phyloP scores from a whole-genome alignment of 163 green algal genomes.

The Chlamydomonas reinhardtii region DNA sequence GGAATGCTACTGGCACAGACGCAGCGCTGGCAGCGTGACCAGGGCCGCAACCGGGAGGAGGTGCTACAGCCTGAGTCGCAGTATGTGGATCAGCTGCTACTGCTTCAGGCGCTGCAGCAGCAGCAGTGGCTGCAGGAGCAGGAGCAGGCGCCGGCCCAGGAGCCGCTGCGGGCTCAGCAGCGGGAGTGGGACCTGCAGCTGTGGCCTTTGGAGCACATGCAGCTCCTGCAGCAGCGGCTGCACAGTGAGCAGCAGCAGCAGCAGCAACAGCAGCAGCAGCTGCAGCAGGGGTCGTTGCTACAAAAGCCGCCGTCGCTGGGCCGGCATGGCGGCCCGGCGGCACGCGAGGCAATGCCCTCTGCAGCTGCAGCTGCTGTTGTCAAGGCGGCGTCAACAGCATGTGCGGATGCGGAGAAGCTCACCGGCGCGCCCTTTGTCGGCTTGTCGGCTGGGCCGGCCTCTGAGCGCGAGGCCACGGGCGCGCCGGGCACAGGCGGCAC shows the following conservation, averaged over 20 bases:
- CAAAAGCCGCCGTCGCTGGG: no score
- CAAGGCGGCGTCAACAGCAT: no score
- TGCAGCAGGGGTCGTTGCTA: no score
- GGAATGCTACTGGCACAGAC: background rate
- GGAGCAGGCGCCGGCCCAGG: background rate
- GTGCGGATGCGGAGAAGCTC: no score
- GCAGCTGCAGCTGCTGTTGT: no score
- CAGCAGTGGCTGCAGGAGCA: background rate
- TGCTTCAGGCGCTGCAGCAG: background rate
- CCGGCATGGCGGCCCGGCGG: no score
- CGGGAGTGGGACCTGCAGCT: background rate
- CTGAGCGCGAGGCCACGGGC: no score
- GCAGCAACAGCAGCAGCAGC: no score
- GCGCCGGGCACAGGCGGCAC: no score
- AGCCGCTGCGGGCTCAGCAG: background rate
- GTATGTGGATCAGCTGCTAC: background rate
- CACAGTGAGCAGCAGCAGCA: conserved; percentile 8
- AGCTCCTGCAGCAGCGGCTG: background rate
- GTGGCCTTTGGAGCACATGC: background rate
- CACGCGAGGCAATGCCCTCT: no score
- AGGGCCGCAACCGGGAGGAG: background rate
- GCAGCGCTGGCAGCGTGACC: background rate
- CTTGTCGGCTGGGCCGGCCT: no score
- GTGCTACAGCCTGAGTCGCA: background rate
- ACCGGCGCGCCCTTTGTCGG: no score